These are phyloP conservation scores for Gypsophila paniculata DNA, from an alignment of 179 eudicot genomes.

Conservation along the genomic window DNA sequence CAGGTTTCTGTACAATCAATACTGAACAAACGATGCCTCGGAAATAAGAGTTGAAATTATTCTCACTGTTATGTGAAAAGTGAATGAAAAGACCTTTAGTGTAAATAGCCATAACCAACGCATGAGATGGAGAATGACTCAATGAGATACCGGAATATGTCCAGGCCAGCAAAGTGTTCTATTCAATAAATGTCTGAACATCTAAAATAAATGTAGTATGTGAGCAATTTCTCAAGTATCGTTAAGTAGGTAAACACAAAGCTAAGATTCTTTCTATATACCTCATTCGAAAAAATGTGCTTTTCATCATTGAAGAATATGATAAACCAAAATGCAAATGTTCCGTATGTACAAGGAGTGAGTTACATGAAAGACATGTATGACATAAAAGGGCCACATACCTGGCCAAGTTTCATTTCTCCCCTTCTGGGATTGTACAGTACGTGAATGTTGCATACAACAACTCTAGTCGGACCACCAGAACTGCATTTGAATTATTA, in stretches of 20 bases:
- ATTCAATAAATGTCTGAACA: constrained; percentile 1
- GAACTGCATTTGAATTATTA: constrained; percentile 48
- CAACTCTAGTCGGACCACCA: constrained; percentile 51
- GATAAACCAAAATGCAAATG: not conserved
- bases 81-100: not conserved
- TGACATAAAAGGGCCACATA: constrained; percentile 22
- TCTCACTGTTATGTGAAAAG: not conserved
- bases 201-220: not conserved
- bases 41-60: not conserved
- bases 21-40: not conserved
- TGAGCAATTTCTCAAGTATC: not conserved
- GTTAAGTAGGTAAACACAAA: not conserved
- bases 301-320: constrained; percentile 6
- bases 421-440: constrained; percentile 95
- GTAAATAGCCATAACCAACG: not conserved
- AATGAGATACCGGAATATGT: not conserved
- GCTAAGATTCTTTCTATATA: not conserved
- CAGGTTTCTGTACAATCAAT: not conserved
- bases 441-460: constrained; percentile 87
- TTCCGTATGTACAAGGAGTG: not conserved
- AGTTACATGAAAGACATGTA: not conserved
- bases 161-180: not conserved
- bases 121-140: constrained; percentile 3
- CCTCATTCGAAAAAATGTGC: not conserved
- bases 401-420: constrained; percentile 99